These are phyloP conservation scores for Halenospora varia DNA, from an alignment of 495 filamentous ascomycete genomes.

Conservation along the genomic window DNA sequence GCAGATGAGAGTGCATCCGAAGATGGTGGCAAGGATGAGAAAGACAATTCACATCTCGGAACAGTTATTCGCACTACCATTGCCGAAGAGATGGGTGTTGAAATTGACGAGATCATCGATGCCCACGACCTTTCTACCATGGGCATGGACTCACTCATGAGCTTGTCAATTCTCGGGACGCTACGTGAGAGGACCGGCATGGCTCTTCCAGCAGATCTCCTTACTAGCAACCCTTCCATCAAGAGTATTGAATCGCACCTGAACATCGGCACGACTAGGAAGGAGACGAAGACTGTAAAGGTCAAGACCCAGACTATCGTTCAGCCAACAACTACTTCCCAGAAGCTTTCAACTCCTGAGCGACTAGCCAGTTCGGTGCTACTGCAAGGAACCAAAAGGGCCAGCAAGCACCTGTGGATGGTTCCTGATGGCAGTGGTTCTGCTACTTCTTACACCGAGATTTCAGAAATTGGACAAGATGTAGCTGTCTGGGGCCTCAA, in stretches of 20 bases:
- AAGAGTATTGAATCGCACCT: constrained; percentile 21
- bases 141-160: constrained; percentile 61
- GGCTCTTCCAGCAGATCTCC: constrained; percentile 42
- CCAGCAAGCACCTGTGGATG: constrained; percentile 62
- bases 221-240: constrained; percentile 39
- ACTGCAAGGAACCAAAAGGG: constrained; percentile 61
- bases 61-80: constrained; percentile 43
- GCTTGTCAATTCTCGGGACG: constrained; percentile 48
- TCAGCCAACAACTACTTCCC: background rate
- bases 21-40: constrained; percentile 22
- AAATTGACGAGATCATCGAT: constrained; percentile 56
- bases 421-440: constrained; percentile 76
- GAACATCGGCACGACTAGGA: background rate
- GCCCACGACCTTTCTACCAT: constrained; percentile 46
- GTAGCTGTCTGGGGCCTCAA: constrained; percentile 61
- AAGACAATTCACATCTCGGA: constrained; percentile 2
- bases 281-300: constrained; percentile 4
- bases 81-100: constrained; percentile 63
- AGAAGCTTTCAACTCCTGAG: background rate
- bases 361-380: constrained; percentile 41
- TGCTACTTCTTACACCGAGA: constrained; percentile 56
- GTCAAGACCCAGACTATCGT: background rate
- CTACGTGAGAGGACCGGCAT: constrained; percentile 55
- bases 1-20: constrained; percentile 13
- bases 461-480: constrained; percentile 43